These are phyloP conservation scores for Paecilomyces niveus DNA, from an alignment of 2,329 filamentous ascomycete species.

Conservation along the genomic window DNA sequence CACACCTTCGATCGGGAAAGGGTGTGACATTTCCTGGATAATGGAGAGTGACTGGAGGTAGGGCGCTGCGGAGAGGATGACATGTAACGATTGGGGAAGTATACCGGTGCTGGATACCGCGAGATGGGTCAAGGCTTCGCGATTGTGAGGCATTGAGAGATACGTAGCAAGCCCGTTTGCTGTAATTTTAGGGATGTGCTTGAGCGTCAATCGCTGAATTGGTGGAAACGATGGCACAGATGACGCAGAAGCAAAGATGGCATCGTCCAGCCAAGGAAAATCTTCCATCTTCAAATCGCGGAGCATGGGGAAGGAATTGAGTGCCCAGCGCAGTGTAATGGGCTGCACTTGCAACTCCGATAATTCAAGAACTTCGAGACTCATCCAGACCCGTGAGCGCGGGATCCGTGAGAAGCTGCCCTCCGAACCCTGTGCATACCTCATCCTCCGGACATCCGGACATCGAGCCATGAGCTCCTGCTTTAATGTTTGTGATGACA, in stretches of 20 bases:
- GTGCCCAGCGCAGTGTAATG: slow-evolving; percentile 55
- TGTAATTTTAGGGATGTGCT: slow-evolving; percentile 65
- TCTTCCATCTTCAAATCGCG: slow-evolving; percentile 68
- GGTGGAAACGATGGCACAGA: slow-evolving; percentile 66
- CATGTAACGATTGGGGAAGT: slow-evolving; percentile 31
- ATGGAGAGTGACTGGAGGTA: slow-evolving; percentile 45
- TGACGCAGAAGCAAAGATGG: slow-evolving; percentile 62
- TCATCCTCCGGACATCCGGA: slow-evolving; percentile 81
- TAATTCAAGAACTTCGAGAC: slow-evolving; percentile 36
- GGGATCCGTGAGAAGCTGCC: slow-evolving; percentile 65
- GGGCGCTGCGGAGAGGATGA: slow-evolving; percentile 35
- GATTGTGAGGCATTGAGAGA: slow-evolving; percentile 55
- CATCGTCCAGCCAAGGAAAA: slow-evolving; percentile 65
- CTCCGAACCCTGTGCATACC: slow-evolving; percentile 72
- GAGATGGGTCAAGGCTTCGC: slow-evolving; percentile 57
- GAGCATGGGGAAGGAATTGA: slow-evolving; percentile 60
- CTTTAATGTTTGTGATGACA: slow-evolving; percentile 65
- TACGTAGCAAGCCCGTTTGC: slow-evolving; percentile 63
- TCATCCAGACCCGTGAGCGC: slow-evolving; percentile 41
- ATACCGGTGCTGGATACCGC: slow-evolving; percentile 68
- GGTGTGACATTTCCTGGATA: slow-evolving; percentile 48
- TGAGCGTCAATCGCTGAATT: slow-evolving; percentile 65
- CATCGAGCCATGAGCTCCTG: slow-evolving; percentile 81
- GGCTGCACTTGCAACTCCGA: slow-evolving; percentile 30
- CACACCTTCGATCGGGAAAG: slow-evolving; percentile 49